Conservation (phyloP, 148 eudicot genomes). For the Salicornia ramosissima region DNA sequence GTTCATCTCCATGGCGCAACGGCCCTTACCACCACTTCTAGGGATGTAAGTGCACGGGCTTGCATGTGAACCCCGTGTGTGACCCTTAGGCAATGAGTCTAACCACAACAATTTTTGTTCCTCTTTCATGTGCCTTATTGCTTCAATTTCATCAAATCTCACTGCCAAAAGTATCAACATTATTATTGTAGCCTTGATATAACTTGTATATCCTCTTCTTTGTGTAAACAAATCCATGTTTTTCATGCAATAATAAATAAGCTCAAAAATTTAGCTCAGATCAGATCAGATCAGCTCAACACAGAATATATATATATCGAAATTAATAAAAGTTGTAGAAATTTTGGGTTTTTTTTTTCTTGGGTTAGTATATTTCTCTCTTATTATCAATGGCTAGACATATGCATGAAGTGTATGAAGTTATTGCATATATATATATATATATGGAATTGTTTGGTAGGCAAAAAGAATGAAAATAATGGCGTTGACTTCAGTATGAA, state of each 20-base stretch:
- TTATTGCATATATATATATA: too few relatives aligned
- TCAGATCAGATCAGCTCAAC: too few relatives aligned
- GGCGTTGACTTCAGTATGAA: conserved; percentile 12
- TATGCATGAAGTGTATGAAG: background rate
- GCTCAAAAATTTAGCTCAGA: too few relatives aligned
- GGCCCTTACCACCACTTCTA: conserved; percentile 25
- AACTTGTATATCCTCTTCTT: background rate
- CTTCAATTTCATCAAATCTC: conserved; percentile 22
- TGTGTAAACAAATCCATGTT: conserved; percentile 1
- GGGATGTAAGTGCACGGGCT: conserved; percentile 33
- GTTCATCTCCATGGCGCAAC: conserved; percentile 22
- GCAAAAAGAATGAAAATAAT: conserved; percentile 11
- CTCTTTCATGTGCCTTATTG: conserved; percentile 25
- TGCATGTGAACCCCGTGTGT: background rate
- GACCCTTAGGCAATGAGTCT: conserved; percentile 29
- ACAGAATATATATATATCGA: too few relatives aligned
- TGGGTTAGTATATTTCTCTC: too few relatives aligned
- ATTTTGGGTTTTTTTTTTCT: background rate
- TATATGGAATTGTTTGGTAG: conserved; percentile 7
- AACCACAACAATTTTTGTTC: conserved; percentile 18
- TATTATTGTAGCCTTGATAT: background rate
- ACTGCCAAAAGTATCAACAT: background rate
- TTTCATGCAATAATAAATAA: background rate
- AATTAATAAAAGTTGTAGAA: too few relatives aligned
- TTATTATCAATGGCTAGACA: background rate